Base-by-base conservation (phyloP, 2,329 filamentous ascomycete genomes). In the Neofusicoccum laricinum region DNA sequence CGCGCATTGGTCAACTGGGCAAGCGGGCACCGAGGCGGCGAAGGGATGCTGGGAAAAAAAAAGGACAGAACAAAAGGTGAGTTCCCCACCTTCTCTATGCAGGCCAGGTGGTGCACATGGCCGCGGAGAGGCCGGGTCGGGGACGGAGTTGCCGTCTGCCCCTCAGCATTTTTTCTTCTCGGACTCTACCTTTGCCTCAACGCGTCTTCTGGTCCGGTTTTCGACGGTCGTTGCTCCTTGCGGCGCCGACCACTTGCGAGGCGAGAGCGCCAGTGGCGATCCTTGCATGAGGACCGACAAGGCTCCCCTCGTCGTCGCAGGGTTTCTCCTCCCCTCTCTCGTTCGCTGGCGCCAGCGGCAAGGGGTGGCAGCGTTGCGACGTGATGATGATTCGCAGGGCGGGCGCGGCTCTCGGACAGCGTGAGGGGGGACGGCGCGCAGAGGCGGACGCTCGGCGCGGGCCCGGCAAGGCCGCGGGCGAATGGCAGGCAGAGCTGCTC, bases 351-450 rank as follows among this genome's bases (percentile, higher is more conserved):
- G 40, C 38, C 38, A 45, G 53, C 38, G 25, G 55, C 55, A 59
- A 59, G 55, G 55, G 55, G 55, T 38, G 25, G 30, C 15, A 15
- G 30, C n/a, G 11, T 1, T 30, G 25, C 25, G 19, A 14, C 6
- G 41, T 46, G 55, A 30, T 36, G 55, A 59, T 59, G 55, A 59
- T 59, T 46, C 55, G 55, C 55, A 59, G 55, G 53, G 53, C 40
- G 36, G 25, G n/a, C 41, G 55, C 41, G 41, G 30, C 41, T 59
- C 55, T 45, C 36, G 55, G 43, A 10, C 25, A 19, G 17, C 32
- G 41, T 17, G 41, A 46, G 30, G 6, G 55, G 25, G 14, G 15
- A 36, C 21, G 25, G 6, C 40, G 25, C 14, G 21, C 38, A 46
- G 55, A 21, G 40, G 55, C 41, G 41, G 40, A 45, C 30, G 38